phyloP scores from a whole-genome alignment of 768 basidiomycete species.

The Harrya chromipes region DNA sequence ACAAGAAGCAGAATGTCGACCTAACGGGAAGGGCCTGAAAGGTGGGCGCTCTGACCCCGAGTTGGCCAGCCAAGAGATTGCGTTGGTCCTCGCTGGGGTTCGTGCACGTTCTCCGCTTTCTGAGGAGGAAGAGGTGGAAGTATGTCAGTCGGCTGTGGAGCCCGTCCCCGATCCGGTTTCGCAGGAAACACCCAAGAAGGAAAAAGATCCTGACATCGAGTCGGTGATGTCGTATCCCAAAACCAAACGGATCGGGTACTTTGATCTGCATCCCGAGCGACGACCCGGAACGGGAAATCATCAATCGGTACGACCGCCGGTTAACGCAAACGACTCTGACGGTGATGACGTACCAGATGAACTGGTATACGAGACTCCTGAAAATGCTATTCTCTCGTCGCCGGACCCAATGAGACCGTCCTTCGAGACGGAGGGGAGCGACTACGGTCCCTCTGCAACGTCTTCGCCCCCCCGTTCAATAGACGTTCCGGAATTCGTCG shows the following conservation, averaged over 20 bases:
- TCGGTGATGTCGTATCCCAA: constrained; percentile 36
- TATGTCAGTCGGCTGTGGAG: constrained; percentile 18
- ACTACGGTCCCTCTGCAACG: constrained; percentile 32
- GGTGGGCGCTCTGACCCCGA: constrained; percentile 59
- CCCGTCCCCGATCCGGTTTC: neutral
- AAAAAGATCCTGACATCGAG: constrained; percentile 45
- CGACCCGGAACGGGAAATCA: constrained; percentile 33
- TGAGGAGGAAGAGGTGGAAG: constrained; percentile 40
- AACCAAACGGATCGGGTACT: constrained; percentile 57
- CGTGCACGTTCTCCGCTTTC: constrained; percentile 34
- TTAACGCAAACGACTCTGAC: constrained; percentile 33
- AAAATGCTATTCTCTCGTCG: constrained; percentile 13
- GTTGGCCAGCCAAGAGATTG: constrained; percentile 68
- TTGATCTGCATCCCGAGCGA: constrained; percentile 76
- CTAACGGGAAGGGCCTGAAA: constrained; percentile 30
- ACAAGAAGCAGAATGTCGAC: constrained; percentile 48
- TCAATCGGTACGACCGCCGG: constrained; percentile 25
- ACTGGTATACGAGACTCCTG: constrained; percentile 31
- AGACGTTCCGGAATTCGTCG: constrained; percentile 29
- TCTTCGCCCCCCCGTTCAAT: constrained; percentile 27
- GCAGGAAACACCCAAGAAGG: constrained; percentile 39
- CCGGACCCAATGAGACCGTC: constrained; percentile 30
- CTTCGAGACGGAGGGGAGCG: constrained; percentile 32
- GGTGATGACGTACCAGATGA: constrained; percentile 36
- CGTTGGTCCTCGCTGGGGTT: constrained; percentile 63